phyloP scores from a whole-genome alignment of 2,329 filamentous ascomycete genomes.

The Emergomyces orientalis region DNA sequence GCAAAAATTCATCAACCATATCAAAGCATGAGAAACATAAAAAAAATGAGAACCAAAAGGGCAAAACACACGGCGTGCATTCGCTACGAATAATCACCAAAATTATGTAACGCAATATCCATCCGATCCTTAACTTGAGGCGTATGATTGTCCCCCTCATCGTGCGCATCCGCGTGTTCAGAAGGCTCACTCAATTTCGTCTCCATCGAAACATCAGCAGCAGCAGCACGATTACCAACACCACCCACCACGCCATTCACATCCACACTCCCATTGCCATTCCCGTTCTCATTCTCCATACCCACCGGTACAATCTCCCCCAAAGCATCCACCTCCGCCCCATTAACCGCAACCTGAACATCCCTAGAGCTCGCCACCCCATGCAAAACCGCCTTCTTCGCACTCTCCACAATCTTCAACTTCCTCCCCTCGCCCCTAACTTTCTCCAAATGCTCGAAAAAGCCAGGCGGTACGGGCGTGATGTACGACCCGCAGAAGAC shows the following conservation, averaged over 20 bases:
- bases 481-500: constrained; percentile 86
- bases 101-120: constrained; percentile 55
- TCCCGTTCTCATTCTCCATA: constrained; percentile 4
- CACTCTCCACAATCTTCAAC: constrained; percentile 55
- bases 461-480: constrained; percentile 67
- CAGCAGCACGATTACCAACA: not conserved
- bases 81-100: constrained; percentile 34
- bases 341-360: constrained; percentile 53
- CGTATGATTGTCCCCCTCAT: constrained; percentile 25
- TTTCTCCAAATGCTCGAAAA: constrained; percentile 71
- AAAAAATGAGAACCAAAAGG: not conserved
- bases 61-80: too few species aligned
- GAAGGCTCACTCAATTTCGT: not conserved
- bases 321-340: constrained; percentile 48
- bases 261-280: not conserved
- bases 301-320: constrained; percentile 49
- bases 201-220: not conserved
- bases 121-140: constrained; percentile 42
- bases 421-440: constrained; percentile 62
- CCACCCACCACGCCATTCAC: not conserved
- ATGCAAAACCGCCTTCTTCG: constrained; percentile 54
- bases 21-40: not conserved
- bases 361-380: constrained; percentile 53
- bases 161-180: constrained; percentile 8
- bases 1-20: not conserved